Evolutionary conservation across 2,329 filamentous ascomycete species (phyloP), one percentile per base, ranked within the genome.

Genomic region (Aspergillus niger): DNA sequence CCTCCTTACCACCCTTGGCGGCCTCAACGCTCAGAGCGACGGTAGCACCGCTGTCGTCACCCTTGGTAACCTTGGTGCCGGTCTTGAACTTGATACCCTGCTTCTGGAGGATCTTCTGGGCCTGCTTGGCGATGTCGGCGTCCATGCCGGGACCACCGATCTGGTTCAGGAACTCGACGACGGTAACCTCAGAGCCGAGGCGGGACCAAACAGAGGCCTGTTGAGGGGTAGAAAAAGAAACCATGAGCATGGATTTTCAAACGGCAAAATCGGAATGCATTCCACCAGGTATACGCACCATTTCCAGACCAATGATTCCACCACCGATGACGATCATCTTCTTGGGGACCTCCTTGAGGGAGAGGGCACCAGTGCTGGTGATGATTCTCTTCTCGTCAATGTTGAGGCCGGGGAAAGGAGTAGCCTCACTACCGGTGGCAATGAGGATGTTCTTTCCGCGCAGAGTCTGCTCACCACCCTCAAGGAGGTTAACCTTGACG

Each of bases 131-230:
- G 72, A 98, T 91, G 78, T 99, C 95, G 51, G 85, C 79, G 76
- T 99, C 95, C 95, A 99, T 99, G 71, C 95, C 95, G 52, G 95
- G 95, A 60, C 95, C 95, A 79, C 95, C 95, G 69, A 99, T 98
- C 83, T 97, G 93, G 72, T 89, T 87, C 59, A 99, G 84, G 82
- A 95, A 99, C 81, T 99, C 95, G 60, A 99, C 93, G 61, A 99
- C 93, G 63, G 95, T 99, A 62, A 99, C 95, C 80, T 98, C 91
- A 66, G 92, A 80, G 65, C 95, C 95, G 63, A 99, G 85, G 72
- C 95, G 87, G 63, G 92, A 97, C 95, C 95, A 99, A 57, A 99
- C 95, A 56, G 94, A 98, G 66, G 83, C 87, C 85, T 87, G 69
- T 26, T 36, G 32, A 36, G 32, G 32, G 32, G 32, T 11, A 36